These are phyloP conservation scores for Pelagomonas calceolata DNA, from an alignment of 108 stramenopile species.

Conservation along the genomic window DNA sequence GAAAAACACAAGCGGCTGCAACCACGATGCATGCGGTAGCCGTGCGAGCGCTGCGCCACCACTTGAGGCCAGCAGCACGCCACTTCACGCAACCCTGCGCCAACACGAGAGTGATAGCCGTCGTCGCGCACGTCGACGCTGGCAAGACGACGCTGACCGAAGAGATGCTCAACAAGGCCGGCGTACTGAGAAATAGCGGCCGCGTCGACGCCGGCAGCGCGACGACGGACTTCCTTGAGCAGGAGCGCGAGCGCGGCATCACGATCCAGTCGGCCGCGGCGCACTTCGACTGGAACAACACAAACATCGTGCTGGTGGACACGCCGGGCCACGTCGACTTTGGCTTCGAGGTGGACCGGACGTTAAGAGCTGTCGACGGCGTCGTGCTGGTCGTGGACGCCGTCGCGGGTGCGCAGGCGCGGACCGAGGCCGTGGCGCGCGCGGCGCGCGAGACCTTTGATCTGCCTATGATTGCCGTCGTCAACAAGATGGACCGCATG, in stretches of 20 bases:
- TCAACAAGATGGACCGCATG: constrained; percentile 98
- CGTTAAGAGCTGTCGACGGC: constrained; percentile 90
- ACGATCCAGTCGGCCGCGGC: constrained; percentile 96
- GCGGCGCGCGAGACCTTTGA: constrained; percentile 25
- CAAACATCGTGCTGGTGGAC: constrained; percentile 71
- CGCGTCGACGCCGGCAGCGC: constrained; percentile 35
- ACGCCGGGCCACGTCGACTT: constrained; percentile 99
- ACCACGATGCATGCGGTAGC: no score
- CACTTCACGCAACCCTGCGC: not conserved
- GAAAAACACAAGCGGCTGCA: no score
- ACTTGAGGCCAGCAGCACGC: no score
- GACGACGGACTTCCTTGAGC: constrained; percentile 53
- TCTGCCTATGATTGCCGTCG: constrained; percentile 72
- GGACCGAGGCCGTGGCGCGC: constrained; percentile 95
- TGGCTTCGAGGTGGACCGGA: constrained; percentile 88
- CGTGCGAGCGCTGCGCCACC: no score
- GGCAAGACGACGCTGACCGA: constrained; percentile 99
- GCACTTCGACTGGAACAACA: constrained; percentile 63
- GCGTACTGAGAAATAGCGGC: constrained; percentile 48
- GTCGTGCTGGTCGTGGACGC: constrained; percentile 91
- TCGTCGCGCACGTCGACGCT: constrained; percentile 98
- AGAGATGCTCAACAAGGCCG: constrained; percentile 85
- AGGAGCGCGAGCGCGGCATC: constrained; percentile 94
- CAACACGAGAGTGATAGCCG: constrained; percentile 51
- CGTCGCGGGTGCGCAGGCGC: constrained; percentile 94